A percentile compares a stretch with the other conserved stretches of the same genome.
phyloP scores from a whole-genome alignment of 1,284 basidiomycete genomes.

The Clitocybe nebularis region DNA sequence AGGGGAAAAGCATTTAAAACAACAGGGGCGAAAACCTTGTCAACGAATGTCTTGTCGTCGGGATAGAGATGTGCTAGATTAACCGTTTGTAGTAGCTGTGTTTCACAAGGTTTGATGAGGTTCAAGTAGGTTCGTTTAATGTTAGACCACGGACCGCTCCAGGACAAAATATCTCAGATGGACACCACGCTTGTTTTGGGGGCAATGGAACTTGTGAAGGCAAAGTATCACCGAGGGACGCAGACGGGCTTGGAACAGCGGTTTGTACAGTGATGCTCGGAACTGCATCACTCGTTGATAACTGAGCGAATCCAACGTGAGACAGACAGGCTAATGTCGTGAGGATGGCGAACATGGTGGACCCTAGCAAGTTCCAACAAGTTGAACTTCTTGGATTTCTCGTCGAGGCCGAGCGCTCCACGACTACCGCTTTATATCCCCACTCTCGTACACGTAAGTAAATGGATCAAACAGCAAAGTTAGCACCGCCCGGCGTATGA shows the following conservation, averaged over 20 bases:
- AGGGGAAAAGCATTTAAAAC: neutral
- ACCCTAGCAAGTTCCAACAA: neutral
- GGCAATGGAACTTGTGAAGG: conserved; percentile 70
- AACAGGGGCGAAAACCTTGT: too few species aligned
- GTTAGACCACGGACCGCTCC: conserved; percentile 52
- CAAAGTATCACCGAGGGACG: conserved; percentile 46
- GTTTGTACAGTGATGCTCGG: conserved; percentile 50
- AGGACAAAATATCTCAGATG: conserved; percentile 80
- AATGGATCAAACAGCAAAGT: too few species aligned
- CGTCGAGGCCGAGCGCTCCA: too few species aligned
- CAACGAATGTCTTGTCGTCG: conserved; percentile 89
- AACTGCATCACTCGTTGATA: conserved; percentile 11
- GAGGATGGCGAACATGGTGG: conserved; percentile 23
- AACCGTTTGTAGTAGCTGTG: conserved; percentile 79
- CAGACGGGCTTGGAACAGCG: conserved; percentile 61
- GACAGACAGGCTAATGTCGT: conserved; percentile 22
- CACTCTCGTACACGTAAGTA: too few species aligned
- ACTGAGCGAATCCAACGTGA: conserved; percentile 23
- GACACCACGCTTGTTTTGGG: conserved; percentile 74
- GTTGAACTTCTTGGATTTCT: too few species aligned
- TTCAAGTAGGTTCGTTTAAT: neutral
- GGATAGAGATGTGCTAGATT: conserved; percentile 73
- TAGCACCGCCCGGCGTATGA: too few species aligned
- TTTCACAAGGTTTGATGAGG: conserved; percentile 2
- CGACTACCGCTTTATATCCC: neutral